Base-by-base conservation (phyloP, 805 yeast species). In the Candida xiaguanensis region DNA sequence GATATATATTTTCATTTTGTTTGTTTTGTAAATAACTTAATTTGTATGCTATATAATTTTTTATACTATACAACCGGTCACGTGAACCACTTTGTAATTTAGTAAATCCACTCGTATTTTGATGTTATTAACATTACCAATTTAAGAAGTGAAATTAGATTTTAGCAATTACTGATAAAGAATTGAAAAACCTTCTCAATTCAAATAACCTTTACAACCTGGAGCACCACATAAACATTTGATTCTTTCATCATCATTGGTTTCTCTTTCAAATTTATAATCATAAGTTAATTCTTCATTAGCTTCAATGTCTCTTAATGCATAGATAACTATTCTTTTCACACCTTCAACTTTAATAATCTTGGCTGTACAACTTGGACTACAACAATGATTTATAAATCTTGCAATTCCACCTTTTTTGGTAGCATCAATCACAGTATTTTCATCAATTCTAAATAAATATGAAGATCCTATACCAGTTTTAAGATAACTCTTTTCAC, bases 341-440 rank as follows among this genome's bases (percentile, higher is more conserved):
- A 77, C 82, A 3, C 97, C 97, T 43, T 89, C 97, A 28, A 89
- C 97, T 59, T 88, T 88, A 53, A 90, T 90, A 54, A 93, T 89
- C 56, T 90, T 91, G 1, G 99, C 98, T 0, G 95, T 89, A 64
- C 99, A 93, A 49, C 95, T 89, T 1, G 99, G 99, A 38, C 84
- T 85, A 65, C 99, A 93, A 58, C 97, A 89, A 59, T 93, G 99
- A 53, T 93, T 93, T 58, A 93, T 93, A 55, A 93, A 93, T 44
- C 99, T 72, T 0, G 99, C 98, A 52, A 90, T 90, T 3, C 98
- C 97, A 19, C 99, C 99, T 47, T 82, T 85, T 56, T 90, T 91
- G 0, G 98, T 91, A 5, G 99, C 99, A 65, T 93, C 99, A 40
- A 93, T 85, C 7, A 93, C 97, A 0, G 95, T 87, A 49, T 85